Evolutionary conservation across 768 basidiomycete species (phyloP).

Genomic region (Trametes maxima): DNA sequence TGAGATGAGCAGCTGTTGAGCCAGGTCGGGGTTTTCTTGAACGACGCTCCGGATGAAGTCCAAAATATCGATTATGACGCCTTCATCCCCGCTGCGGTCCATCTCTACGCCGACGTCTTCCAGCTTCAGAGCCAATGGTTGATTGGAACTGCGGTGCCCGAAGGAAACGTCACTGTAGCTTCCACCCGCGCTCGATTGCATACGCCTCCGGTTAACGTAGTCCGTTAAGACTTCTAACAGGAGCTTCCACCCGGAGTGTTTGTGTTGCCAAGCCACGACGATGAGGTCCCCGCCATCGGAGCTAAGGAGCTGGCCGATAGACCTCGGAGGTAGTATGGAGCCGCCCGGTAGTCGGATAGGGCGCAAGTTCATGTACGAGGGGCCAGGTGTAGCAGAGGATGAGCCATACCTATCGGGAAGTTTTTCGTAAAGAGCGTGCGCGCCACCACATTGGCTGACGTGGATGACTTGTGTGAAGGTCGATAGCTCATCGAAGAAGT

Average conservation of each 20-base stretch:
- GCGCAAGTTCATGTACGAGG: slow-evolving; percentile 65
- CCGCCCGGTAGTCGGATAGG: slow-evolving; percentile 79
- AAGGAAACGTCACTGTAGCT: slow-evolving; percentile 58
- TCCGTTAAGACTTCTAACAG: slow-evolving; percentile 80
- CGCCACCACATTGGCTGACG: slow-evolving; percentile 58
- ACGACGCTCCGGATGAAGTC: slow-evolving; percentile 81
- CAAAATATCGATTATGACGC: slow-evolving; percentile 68
- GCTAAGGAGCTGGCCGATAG: slow-evolving; percentile 71
- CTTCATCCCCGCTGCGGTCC: slow-evolving; percentile 61
- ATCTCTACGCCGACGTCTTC: slow-evolving; percentile 77
- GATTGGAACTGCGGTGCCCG: slow-evolving; percentile 41
- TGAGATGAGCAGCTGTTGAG: slow-evolving; percentile 64
- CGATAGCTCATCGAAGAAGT: slow-evolving; percentile 71
- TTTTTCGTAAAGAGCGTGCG: slow-evolving; percentile 73
- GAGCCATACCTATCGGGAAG: slow-evolving; percentile 62
- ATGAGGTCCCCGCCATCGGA: slow-evolving; percentile 68
- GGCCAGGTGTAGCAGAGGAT: slow-evolving; percentile 46
- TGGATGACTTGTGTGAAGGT: slow-evolving; percentile 79
- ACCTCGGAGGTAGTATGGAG: slow-evolving; percentile 64
- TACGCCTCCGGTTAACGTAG: slow-evolving; percentile 63
- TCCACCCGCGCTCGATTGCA: slow-evolving; percentile 41
- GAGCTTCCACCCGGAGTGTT: slow-evolving; percentile 86
- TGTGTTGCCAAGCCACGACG: slow-evolving; percentile 78
- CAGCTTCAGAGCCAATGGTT: slow-evolving; percentile 43
- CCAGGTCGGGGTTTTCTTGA: slow-evolving; percentile 65